Base-by-base conservation (phyloP, 495 filamentous ascomycete genomes). In the Aspergillus taichungensis region DNA sequence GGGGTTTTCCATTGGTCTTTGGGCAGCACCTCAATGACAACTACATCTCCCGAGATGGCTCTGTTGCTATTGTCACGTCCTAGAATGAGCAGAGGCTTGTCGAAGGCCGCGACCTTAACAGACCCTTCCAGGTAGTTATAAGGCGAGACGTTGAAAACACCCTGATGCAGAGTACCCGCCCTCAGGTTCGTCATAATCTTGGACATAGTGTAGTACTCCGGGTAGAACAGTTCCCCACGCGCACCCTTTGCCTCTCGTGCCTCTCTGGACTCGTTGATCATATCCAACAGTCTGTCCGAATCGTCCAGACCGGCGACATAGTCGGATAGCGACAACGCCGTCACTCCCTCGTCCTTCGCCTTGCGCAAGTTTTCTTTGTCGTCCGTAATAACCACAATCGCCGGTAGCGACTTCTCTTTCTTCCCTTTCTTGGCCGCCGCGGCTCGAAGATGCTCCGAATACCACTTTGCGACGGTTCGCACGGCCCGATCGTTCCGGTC, bases 61-160 rank as follows among this genome's bases (percentile, higher is more conserved):
- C 92, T 79, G 65, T 97, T 98, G 71, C 92, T 94, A 64, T 94
- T 96, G 53, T 97, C 90, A 39, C 92, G 75, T n/a, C 92, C 92
- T 9, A 96, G 71, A 43, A 98, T 79, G 10, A 97, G 69, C 30
- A 98, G 77, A 6, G 88, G 71, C 51, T 86, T 90, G 40, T 94
- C 87, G 54, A 98, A 97, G 13, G 88, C 80, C 12, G 88, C 76
- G 6, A 95, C 89, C 55, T 87, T 82, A 38, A 97, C 82, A 8
- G 87, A 87, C 7, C 87, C 94, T 61, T 97, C 94, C 28, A 97
- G 71, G 56, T 95, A 97, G 62, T 98, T 97, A 71, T 97, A 98
- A 6, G 88, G 87, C 8, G 92, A 97, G 18, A 97, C 87, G 55
- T 91, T 95, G 69, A 94, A 98, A 11, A 84, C 80, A 33, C 92